These are phyloP conservation scores for Sugiyamaella japonica DNA, from an alignment of 1,139 yeast species.

Conservation along the genomic window DNA sequence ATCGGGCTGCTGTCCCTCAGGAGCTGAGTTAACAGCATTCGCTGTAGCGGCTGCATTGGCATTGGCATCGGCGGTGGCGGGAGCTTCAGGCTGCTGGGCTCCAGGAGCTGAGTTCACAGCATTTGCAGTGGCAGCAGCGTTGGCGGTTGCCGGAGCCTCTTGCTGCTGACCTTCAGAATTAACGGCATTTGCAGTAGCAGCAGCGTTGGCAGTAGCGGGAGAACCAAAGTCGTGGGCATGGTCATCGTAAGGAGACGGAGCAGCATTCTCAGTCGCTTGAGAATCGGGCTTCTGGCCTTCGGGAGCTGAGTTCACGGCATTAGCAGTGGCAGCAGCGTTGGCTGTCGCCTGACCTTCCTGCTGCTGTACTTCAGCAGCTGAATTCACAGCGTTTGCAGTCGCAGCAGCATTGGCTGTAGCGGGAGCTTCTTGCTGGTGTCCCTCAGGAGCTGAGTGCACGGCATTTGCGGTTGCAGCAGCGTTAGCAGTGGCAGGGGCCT, in stretches of 20 bases:
- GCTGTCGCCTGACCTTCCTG: not conserved
- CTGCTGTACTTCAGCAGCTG: not conserved
- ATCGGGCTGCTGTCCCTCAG: no score
- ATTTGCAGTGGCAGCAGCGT: no score
- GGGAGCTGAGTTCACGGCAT: not conserved
- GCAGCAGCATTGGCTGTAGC: not conserved
- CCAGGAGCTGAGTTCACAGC: no score
- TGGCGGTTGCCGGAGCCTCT: no score
- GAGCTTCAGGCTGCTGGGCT: no score
- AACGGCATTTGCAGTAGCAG: no score
- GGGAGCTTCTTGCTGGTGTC: not conserved
- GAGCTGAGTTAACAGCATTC: no score
- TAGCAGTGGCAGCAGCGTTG: not conserved
- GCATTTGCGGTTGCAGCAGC: not conserved
- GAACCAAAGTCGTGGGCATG: no score
- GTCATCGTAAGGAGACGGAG: not conserved
- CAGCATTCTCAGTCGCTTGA: not conserved
- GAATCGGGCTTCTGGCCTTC: not conserved
- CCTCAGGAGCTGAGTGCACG: not conserved
- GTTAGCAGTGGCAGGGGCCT: not conserved
- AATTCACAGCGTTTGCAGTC: not conserved
- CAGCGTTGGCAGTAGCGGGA: not conserved
- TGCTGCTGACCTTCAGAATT: no score
- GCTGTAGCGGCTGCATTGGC: no score
- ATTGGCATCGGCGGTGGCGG: no score